phyloP scores from a whole-genome alignment of 2,329 filamentous ascomycete genomes.

The Plenodomus biglobosus region DNA sequence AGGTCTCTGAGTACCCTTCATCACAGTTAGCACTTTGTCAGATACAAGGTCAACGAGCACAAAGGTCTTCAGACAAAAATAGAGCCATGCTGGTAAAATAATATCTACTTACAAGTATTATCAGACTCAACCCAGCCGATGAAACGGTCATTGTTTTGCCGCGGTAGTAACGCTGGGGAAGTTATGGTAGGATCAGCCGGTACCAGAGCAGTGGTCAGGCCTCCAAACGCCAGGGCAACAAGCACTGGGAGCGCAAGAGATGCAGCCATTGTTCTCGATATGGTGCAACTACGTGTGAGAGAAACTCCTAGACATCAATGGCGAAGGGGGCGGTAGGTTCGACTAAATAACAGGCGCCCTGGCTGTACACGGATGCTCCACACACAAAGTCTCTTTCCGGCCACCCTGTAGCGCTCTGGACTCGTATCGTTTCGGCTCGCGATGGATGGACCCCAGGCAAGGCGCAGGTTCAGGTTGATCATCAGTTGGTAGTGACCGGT shows the following conservation, averaged over 20 bases:
- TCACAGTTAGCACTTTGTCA: background rate
- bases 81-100: background rate
- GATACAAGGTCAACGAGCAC: conserved; percentile 2
- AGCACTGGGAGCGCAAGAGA: conserved; percentile 13
- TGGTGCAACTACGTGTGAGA: background rate
- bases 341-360: conserved; percentile 7
- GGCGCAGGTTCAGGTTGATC: conserved; percentile 2
- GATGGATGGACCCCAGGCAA: conserved; percentile 8
- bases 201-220: conserved; percentile 18
- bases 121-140: conserved; percentile 28
- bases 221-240: conserved; percentile 13
- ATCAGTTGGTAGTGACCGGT: conserved; percentile 5
- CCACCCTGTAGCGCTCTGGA: conserved; percentile 5
- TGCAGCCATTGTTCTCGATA: conserved; percentile 15
- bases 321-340: conserved; percentile 1
- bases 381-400: conserved; percentile 12
- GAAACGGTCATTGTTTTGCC: conserved; percentile 28
- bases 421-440: conserved; percentile 8
- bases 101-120: conserved; percentile 21
- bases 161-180: conserved; percentile 27
- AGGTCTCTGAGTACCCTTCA: conserved; percentile 25
- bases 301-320: background rate
- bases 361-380: conserved; percentile 2
- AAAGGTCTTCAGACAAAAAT: background rate
- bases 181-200: conserved; percentile 37